Evolutionary conservation across 1,284 basidiomycete species (phyloP).

Genomic region (Ganoderma sinense): DNA sequence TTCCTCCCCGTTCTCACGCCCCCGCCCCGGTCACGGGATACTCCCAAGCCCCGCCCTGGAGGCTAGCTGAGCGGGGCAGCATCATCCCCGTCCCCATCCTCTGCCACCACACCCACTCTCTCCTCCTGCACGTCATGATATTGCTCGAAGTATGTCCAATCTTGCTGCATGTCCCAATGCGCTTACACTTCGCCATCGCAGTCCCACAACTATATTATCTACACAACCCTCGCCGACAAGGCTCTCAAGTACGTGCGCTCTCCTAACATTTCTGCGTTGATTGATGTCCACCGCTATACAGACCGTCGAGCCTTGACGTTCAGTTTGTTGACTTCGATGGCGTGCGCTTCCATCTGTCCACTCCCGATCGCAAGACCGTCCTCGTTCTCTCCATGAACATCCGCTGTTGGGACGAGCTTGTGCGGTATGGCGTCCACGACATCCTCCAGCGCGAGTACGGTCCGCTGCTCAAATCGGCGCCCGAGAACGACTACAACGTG

Average conservation of each 20-base stretch:
- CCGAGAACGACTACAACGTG: conserved; percentile 91
- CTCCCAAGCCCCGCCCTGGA: conserved; percentile 10
- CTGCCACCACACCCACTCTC: no score
- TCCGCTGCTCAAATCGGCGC: conserved; percentile 63
- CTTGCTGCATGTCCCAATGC: neutral
- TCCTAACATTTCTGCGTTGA: conserved; percentile 10
- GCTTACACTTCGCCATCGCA: conserved; percentile 39
- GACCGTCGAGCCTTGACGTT: conserved; percentile 91
- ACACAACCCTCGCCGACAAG: conserved; percentile 91
- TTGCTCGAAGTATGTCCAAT: neutral
- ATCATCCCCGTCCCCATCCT: no score
- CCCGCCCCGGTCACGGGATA: conserved; percentile 26
- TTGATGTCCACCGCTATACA: conserved; percentile 42
- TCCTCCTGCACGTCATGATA: conserved; percentile 12
- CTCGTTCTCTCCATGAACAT: conserved; percentile 96
- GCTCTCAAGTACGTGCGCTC: conserved; percentile 71
- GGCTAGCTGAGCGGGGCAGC: no score
- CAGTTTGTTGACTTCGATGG: conserved; percentile 98
- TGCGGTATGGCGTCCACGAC: conserved; percentile 86
- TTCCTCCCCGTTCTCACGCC: conserved; percentile 32
- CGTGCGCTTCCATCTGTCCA: conserved; percentile 93
- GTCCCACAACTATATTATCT: conserved; percentile 94
- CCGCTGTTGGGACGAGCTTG: conserved; percentile 95
- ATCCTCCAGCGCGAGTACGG: conserved; percentile 90
- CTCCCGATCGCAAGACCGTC: conserved; percentile 83